Percentiles rank a stretch among this genome's conserved stretches.
These are phyloP conservation scores for Globisporangium nodosum DNA, from an alignment of 352 stramenopile species.

Conservation along the genomic window DNA sequence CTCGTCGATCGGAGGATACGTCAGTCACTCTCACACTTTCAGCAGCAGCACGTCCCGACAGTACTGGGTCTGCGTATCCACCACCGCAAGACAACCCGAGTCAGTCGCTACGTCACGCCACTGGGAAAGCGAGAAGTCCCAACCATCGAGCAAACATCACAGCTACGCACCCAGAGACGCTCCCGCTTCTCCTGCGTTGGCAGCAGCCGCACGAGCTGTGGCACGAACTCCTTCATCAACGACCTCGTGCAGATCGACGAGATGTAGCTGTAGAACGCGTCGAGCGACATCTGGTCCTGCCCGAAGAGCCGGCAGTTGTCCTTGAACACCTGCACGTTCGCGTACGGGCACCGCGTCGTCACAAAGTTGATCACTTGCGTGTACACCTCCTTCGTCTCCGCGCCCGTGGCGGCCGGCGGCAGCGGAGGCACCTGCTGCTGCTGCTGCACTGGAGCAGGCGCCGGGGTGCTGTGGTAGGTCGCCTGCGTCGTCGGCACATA, in stretches of 20 bases:
- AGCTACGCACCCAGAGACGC: conserved; percentile 62
- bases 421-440: conserved; percentile 43
- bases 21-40: conserved; percentile 9
- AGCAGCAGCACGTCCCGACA: conserved; percentile 17
- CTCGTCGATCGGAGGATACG: too few species aligned
- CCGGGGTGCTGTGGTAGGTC: conserved; percentile 34
- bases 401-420: conserved; percentile 40
- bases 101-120: conserved; percentile 7
- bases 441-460: conserved; percentile 27
- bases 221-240: conserved; percentile 74
- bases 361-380: conserved; percentile 77
- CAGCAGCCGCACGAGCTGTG: conserved; percentile 73
- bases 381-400: conserved; percentile 83
- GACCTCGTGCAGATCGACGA: conserved; percentile 72
- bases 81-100: neutral
- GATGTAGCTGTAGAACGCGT: conserved; percentile 78
- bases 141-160: neutral
- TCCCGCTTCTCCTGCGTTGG: conserved; percentile 83
- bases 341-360: conserved; percentile 69
- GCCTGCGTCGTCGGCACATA: conserved; percentile 34
- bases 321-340: conserved; percentile 81
- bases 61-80: conserved; percentile 14
- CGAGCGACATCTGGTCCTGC: conserved; percentile 80
- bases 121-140: neutral
- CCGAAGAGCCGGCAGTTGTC: conserved; percentile 87